Conservation (phyloP, 1,284 basidiomycete genomes). For the Trichosporon ovoides region DNA sequence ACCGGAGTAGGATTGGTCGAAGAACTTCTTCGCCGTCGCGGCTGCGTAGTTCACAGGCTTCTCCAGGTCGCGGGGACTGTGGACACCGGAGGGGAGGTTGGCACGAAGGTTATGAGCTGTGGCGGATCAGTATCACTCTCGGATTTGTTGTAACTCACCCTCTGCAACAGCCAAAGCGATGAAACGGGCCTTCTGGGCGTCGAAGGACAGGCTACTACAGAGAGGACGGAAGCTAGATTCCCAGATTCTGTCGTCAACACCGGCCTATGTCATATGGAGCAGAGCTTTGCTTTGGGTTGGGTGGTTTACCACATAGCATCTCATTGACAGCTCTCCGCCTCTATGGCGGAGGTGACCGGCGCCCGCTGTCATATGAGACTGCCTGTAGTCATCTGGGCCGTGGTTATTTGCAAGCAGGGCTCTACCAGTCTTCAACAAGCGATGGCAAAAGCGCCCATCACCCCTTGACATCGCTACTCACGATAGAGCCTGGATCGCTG, state of each 20-base stretch:
- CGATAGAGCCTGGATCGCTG: neutral
- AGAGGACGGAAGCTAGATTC: neutral
- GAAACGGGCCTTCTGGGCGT: neutral
- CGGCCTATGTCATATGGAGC: too few relatives aligned
- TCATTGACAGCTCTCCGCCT: too few relatives aligned
- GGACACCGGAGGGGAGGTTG: neutral
- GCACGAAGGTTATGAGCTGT: neutral
- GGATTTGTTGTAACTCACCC: neutral
- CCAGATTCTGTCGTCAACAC: neutral
- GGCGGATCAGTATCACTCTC: neutral
- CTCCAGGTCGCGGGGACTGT: neutral
- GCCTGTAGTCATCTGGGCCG: too few relatives aligned
- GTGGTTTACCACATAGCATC: too few relatives aligned
- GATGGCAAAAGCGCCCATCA: too few relatives aligned
- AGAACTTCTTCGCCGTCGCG: neutral
- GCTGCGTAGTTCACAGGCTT: neutral
- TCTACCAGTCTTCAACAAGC: too few relatives aligned
- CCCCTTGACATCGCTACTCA: too few relatives aligned
- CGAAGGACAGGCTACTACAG: neutral
- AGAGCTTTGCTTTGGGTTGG: too few relatives aligned
- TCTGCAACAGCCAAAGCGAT: neutral
- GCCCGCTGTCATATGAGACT: neutral
- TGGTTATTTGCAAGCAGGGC: too few relatives aligned
- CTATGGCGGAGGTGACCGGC: too few relatives aligned
- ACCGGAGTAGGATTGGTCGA: neutral